These are phyloP conservation scores for Diplocarpon rosae DNA, from an alignment of 2,329 filamentous ascomycete genomes.

Conservation along the genomic window DNA sequence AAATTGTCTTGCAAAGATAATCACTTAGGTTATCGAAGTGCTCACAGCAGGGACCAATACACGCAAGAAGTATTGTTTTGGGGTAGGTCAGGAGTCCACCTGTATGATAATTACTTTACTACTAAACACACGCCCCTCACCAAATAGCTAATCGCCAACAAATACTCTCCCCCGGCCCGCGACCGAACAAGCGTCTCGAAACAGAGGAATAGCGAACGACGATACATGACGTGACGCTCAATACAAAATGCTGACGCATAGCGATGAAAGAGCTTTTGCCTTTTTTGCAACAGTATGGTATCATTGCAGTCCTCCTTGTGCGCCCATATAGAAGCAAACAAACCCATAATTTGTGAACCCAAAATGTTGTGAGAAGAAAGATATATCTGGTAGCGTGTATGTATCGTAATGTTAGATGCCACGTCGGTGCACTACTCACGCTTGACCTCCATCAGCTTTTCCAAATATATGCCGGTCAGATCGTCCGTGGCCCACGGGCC, in stretches of 20 bases:
- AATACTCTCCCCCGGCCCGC: slow-evolving; percentile 14
- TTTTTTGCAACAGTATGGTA: slow-evolving; percentile 21
- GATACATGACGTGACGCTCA: slow-evolving; percentile 4
- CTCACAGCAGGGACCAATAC: not conserved
- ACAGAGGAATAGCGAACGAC: no score
- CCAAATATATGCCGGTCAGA: slow-evolving; percentile 48
- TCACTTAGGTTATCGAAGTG: no score
- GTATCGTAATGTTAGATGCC: slow-evolving; percentile 7
- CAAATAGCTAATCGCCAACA: slow-evolving; percentile 7
- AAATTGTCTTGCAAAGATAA: no score
- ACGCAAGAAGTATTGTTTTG: no score
- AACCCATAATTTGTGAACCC: slow-evolving; percentile 6
- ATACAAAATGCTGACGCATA: slow-evolving; percentile 9
- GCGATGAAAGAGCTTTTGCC: slow-evolving; percentile 16
- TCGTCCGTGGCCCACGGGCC: slow-evolving; percentile 73
- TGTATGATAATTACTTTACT: slow-evolving; percentile 16
- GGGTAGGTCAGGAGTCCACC: not conserved
- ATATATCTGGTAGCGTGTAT: slow-evolving; percentile 18
- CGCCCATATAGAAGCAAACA: slow-evolving; percentile 12
- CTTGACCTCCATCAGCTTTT: slow-evolving; percentile 43
- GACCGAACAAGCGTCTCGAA: slow-evolving; percentile 7
- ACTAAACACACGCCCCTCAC: slow-evolving; percentile 7
- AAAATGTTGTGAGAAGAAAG: slow-evolving; percentile 12
- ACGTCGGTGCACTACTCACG: not conserved
- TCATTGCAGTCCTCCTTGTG: slow-evolving; percentile 6